Evolutionary conservation across 306 rosid species (phyloP), one percentile per base, ranked within the genome.

Genomic region (Astragalus membranaceus): DNA sequence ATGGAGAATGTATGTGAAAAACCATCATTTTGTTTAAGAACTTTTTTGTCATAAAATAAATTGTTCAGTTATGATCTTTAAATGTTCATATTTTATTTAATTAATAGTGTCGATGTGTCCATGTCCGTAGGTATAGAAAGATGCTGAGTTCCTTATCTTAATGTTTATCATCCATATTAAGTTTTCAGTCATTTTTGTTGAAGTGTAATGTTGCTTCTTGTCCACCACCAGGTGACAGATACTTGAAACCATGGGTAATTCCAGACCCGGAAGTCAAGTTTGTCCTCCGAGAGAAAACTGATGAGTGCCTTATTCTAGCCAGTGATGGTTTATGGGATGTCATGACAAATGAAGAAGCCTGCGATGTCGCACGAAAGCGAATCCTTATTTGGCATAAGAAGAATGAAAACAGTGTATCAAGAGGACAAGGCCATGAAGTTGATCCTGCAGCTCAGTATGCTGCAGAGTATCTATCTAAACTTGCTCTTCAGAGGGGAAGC

Each of bases 301-400:
- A 91, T 0, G 95, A 91, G 64, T 91, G 90, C 81, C 86, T 91
- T 49, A 63, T 88, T 60, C 78, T 91, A 29, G 95, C 97, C 9
- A 91, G 88, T 10, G 97, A 88, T 15, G 97, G 97, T 8, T 63
- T 91, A 64, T 91, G 97, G 97, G 97, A 91, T 73, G 90, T 91
- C 7, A 73, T 91, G 56, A 88, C 90, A 73, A 88, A 88, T 37
- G 90, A 91, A 77, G 95, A 86, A 71, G 95, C 82, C 3, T 88
- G 90, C 39, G 90, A 84, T 6, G 59, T 83, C 72, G 90, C 97
- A 0, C 74, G 92, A 70, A 88, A 72, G 71, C 50, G 92, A 67
- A 85, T 91, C 84, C 90, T 91, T 62, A 30, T 85, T 52, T 91
- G 97, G 97, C 90, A 91, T 76, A 91, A 86, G 74, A 91, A 86